Conservation (phyloP, 257 asterid species). For the Solanum peruvianum region DNA sequence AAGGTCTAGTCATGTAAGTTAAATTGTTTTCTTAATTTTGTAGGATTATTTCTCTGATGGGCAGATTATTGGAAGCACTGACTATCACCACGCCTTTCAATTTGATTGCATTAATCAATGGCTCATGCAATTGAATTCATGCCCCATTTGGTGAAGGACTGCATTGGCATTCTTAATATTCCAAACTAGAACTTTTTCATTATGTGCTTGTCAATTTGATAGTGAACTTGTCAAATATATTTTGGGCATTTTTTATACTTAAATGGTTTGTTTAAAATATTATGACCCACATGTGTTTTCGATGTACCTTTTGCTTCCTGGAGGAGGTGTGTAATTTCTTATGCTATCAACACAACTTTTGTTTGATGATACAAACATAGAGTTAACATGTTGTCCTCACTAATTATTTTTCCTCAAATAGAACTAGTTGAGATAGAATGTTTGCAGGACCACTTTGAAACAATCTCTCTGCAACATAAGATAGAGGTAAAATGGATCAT, state of each 20-base stretch:
- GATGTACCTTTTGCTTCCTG: slow-evolving; percentile 80
- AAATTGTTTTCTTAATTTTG: not conserved
- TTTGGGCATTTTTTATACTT: not conserved
- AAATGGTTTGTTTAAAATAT: slow-evolving; percentile 67
- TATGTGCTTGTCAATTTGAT: not conserved
- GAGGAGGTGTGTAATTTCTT: slow-evolving; percentile 48
- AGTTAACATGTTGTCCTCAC: too few species aligned
- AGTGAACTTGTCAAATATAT: not conserved
- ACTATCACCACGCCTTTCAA: not conserved
- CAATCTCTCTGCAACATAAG: too few species aligned
- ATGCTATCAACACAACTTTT: too few species aligned
- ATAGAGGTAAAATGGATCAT: too few species aligned
- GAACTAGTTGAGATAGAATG: too few species aligned
- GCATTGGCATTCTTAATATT: not conserved
- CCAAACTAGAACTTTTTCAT: not conserved
- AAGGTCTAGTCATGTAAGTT: not conserved
- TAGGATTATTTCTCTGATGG: not conserved
- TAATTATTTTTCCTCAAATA: too few species aligned
- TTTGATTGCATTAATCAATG: not conserved
- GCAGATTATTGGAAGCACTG: not conserved
- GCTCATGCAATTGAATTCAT: not conserved
- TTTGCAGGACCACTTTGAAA: too few species aligned
- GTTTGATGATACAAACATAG: too few species aligned
- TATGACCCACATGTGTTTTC: slow-evolving; percentile 76
- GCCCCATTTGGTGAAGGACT: not conserved